These are phyloP conservation scores for Atkinsonella texensis DNA, from an alignment of 2,329 filamentous ascomycete genomes.

Conservation along the genomic window DNA sequence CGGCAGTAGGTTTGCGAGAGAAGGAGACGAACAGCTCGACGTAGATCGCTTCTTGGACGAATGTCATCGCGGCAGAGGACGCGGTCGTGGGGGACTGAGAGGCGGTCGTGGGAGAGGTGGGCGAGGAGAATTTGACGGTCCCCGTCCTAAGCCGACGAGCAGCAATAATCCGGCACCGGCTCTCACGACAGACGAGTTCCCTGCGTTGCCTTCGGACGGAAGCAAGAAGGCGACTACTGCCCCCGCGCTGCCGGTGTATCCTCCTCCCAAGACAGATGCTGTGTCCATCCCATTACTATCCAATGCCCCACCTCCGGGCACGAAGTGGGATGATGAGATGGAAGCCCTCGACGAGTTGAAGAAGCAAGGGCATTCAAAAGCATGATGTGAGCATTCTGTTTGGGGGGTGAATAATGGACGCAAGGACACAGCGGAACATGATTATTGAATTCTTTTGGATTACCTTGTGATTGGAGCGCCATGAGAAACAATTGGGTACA, in stretches of 20 bases:
- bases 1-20: slow-evolving; percentile 30
- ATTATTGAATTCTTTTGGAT: background rate
- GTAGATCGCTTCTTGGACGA: slow-evolving; percentile 27
- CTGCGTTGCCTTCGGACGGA: slow-evolving; percentile 20
- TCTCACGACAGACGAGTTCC: slow-evolving; percentile 23
- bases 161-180: slow-evolving; percentile 7
- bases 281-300: slow-evolving; percentile 12
- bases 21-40: slow-evolving; percentile 21
- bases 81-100: slow-evolving; percentile 19
- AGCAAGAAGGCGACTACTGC: slow-evolving; percentile 13
- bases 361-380: slow-evolving; percentile 6
- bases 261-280: background rate
- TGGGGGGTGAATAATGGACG: background rate
- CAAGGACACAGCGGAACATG: background rate
- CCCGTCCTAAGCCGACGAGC: slow-evolving; percentile 7
- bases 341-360: slow-evolving; percentile 33
- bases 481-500: background rate
- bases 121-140: slow-evolving; percentile 10
- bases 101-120: slow-evolving; percentile 23
- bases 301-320: slow-evolving; percentile 21
- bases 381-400: background rate
- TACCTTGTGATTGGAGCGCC: background rate
- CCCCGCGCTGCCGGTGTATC: slow-evolving; percentile 3
- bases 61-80: slow-evolving; percentile 20
- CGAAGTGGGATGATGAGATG: slow-evolving; percentile 48